These are phyloP conservation scores for Trichosporon asahii DNA, from an alignment of 1,284 basidiomycete genomes.

Conservation along the genomic window DNA sequence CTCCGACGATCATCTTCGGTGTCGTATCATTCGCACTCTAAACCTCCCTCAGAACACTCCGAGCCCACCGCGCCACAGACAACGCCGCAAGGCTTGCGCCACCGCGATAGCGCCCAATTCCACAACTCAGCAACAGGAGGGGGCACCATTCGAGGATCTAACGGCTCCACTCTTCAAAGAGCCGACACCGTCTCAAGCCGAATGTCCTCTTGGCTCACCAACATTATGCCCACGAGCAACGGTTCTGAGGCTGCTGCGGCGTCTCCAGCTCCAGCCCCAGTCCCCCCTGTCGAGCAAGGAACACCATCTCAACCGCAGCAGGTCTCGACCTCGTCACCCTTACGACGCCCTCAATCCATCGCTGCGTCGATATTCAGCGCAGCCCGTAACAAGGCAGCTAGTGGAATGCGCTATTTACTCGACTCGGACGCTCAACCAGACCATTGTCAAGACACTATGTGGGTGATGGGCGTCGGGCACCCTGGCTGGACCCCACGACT, in stretches of 20 bases:
- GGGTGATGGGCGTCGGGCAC: constrained; percentile 76
- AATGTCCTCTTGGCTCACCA: constrained; percentile 48
- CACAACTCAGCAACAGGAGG: background rate
- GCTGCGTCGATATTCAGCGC: constrained; percentile 45
- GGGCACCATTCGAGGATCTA: constrained; percentile 6
- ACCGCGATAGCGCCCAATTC: constrained; percentile 30
- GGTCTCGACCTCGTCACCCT: background rate
- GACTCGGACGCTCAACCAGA: constrained; percentile 76
- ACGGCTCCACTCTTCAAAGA: background rate
- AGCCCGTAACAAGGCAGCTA: constrained; percentile 49
- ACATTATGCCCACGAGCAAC: constrained; percentile 33
- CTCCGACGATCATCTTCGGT: constrained; percentile 27
- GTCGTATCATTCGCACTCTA: constrained; percentile 32
- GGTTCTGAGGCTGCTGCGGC: background rate
- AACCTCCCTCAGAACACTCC: background rate
- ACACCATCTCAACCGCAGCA: background rate
- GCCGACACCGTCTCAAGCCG: constrained; percentile 27
- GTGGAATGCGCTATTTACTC: constrained; percentile 68
- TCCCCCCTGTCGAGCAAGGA: constrained; percentile 14
- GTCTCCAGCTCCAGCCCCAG: constrained; percentile 24
- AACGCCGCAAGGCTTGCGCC: background rate
- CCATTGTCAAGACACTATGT: constrained; percentile 72
- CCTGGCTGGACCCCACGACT: constrained; percentile 50
- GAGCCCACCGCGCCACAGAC: background rate
- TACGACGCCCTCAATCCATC: constrained; percentile 23